Base-by-base conservation (phyloP, 208 protist species). In the Crithidia expoeki region DNA sequence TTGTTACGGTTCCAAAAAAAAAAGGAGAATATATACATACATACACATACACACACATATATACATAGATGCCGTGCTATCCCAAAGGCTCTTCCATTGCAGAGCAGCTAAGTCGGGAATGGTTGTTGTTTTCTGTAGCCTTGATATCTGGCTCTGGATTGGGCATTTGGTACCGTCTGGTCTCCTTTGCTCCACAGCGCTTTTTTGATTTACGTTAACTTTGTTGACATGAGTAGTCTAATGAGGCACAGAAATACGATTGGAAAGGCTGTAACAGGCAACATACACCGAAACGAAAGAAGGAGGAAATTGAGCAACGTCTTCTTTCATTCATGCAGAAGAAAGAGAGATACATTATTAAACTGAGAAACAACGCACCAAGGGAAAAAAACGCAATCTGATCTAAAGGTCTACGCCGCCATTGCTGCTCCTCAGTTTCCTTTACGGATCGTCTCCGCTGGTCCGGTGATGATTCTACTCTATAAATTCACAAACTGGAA, bases 201-300 rank as follows among this genome's bases (percentile, higher is more conserved):
- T 14, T 36, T 21, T 56, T 56, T 56, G 14, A 4, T 32, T 56
- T 36, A 9, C 16, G 12, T 56, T 53, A 19, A 2, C 21, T 2
- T 21, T 33, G 51, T 50, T 50, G 46, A 50, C n/a, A 42, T 14
- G 6, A 59, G 53, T 59, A 33, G 42, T 59, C 53, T 42, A 59
- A 59, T 27, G n/a, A 42, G 17, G 16, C 28, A 6, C 2, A 28
- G 16, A 32, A 17, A 17, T 21, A 56, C 23, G 28, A 56, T 2
- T 36, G 16, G 21, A 36, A 33, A 56, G 36, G 28, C 51, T 36
- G 51, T 5, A 36, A 32, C 28, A 23, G 28, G 28, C 51, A 56
- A 17, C 33, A 42, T 32, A 42, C 53, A 59, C n/a, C 10, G 19
- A 30, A 63, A n/a, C 28, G 28, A 62, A 40, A 60, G 30, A 60